Percentiles rank a stretch among this genome's conserved stretches.
Evolutionary conservation across 2,329 filamentous ascomycete genomes (phyloP).

Genomic region (Alternaria arborescens): DNA sequence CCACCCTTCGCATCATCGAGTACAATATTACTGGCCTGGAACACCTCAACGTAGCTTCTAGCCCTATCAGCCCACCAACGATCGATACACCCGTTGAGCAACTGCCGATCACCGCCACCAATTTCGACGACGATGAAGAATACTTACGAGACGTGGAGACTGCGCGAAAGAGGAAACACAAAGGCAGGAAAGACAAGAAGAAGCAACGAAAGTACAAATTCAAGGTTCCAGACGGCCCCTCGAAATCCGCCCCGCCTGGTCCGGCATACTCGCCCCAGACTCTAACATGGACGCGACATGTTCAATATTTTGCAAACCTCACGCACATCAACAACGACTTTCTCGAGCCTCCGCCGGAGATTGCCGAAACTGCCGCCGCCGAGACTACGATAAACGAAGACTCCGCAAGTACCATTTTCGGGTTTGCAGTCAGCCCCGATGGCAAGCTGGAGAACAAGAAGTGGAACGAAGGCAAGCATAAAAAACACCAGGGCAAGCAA

Average conservation of each 20-base stretch:
- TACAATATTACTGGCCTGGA: conserved; percentile 90
- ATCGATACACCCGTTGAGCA: conserved; percentile 13
- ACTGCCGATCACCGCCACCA: conserved; percentile 12
- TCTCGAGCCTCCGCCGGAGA: conserved; percentile 22
- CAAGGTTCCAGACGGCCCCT: conserved; percentile 72
- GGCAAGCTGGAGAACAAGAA: conserved; percentile 46
- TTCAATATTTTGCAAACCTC: conserved; percentile 94
- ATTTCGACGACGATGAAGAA: conserved; percentile 38
- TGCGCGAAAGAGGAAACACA: conserved; percentile 57
- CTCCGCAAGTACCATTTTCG: conserved; percentile 32
- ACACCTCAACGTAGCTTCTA: conserved; percentile 39
- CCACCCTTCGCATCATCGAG: conserved; percentile 86
- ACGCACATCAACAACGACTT: conserved; percentile 84
- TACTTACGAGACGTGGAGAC: conserved; percentile 54
- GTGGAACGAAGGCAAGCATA: conserved; percentile 73
- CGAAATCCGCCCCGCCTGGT: conserved; percentile 76
- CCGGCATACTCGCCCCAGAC: conserved; percentile 90
- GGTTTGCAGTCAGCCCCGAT: conserved; percentile 37
- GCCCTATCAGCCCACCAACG: neutral
- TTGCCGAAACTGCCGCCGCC: neutral
- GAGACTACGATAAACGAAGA: conserved; percentile 17
- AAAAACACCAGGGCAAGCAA: conserved; percentile 62
- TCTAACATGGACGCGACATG: conserved; percentile 80
- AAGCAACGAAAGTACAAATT: conserved; percentile 56
- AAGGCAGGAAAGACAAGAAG: conserved; percentile 58